Conservation (phyloP, 768 basidiomycete genomes). For the Lanmaoa pseudosensibilis region DNA sequence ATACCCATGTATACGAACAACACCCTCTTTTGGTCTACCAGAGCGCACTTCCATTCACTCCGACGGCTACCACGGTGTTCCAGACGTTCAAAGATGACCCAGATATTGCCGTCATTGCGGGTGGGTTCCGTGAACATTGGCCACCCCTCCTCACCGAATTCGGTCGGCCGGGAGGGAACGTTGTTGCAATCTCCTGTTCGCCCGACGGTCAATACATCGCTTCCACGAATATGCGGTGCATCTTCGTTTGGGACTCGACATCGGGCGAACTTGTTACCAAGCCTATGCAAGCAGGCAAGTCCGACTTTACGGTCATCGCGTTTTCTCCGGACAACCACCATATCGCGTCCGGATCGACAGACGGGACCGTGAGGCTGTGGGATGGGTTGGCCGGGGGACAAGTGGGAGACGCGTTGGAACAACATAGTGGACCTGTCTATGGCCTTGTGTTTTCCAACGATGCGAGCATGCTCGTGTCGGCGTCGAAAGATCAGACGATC, state of each 20-base stretch:
- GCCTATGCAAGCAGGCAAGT: conserved; percentile 13
- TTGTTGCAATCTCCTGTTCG: conserved; percentile 26
- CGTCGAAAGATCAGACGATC: conserved; percentile 27
- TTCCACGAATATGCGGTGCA: conserved; percentile 21
- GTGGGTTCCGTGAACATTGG: conserved; percentile 33
- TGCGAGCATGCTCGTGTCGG: conserved; percentile 25
- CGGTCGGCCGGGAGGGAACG: conserved; percentile 11
- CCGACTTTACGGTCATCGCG: conserved; percentile 18
- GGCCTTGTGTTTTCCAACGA: conserved; percentile 33
- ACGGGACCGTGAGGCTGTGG: conserved; percentile 29
- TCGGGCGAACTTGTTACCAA: conserved; percentile 28
- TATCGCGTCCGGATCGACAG: conserved; percentile 25
- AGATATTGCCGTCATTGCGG: conserved; percentile 22
- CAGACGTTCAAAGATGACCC: conserved; percentile 28
- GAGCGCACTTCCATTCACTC: conserved; percentile 33
- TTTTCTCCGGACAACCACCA: conserved; percentile 31
- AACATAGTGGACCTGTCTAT: conserved; percentile 24
- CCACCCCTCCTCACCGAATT: conserved; percentile 34
- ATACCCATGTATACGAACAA: conserved; percentile 31
- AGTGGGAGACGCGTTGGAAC: conserved; percentile 13
- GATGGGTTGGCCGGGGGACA: conserved; percentile 26
- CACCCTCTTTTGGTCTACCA: conserved; percentile 35
- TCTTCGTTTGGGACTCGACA: conserved; percentile 28
- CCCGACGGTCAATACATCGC: conserved; percentile 30
- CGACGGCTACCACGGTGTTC: conserved; percentile 26